phyloP scores from a whole-genome alignment of 1,284 basidiomycete species.

The Microbotryomycetes sp. region DNA sequence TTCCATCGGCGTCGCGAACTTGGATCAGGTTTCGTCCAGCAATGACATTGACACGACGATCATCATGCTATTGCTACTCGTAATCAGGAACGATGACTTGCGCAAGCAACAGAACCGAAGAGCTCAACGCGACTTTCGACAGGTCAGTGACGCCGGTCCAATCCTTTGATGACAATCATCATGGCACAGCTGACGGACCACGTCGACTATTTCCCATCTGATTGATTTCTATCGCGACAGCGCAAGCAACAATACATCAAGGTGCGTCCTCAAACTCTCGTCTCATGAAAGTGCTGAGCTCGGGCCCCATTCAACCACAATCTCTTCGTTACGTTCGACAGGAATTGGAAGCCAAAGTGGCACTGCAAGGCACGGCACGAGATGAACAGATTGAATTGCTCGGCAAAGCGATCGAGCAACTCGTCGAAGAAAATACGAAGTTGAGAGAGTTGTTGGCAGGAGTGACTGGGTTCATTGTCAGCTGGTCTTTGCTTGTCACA shows the following conservation, averaged over 20 bases:
- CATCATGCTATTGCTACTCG: not conserved
- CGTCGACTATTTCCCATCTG: not conserved
- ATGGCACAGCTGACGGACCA: slow-evolving; percentile 14
- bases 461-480: slow-evolving; percentile 68
- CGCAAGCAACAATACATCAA: slow-evolving; percentile 41
- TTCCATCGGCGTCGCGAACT: no score
- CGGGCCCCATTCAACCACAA: not conserved
- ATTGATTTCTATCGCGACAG: not conserved
- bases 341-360: slow-evolving; percentile 66
- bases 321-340: slow-evolving; percentile 57
- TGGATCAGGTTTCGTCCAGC: no score
- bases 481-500: slow-evolving; percentile 58
- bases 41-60: not conserved
- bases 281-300: not conserved
- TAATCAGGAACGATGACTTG: not conserved
- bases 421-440: slow-evolving; percentile 80
- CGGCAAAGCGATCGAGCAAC: slow-evolving; percentile 72
- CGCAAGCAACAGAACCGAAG: slow-evolving; percentile 67
- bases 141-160: slow-evolving; percentile 57
- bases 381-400: slow-evolving; percentile 78
- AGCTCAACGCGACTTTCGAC: slow-evolving; percentile 82
- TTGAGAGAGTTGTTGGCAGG: slow-evolving; percentile 68
- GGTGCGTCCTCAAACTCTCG: not conserved
- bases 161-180: slow-evolving; percentile 7
- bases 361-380: not conserved